Evolutionary conservation across 192 early-diverging fungal species (phyloP), one percentile per base, ranked within the genome.

Genomic region (Coemansia sp.): DNA sequence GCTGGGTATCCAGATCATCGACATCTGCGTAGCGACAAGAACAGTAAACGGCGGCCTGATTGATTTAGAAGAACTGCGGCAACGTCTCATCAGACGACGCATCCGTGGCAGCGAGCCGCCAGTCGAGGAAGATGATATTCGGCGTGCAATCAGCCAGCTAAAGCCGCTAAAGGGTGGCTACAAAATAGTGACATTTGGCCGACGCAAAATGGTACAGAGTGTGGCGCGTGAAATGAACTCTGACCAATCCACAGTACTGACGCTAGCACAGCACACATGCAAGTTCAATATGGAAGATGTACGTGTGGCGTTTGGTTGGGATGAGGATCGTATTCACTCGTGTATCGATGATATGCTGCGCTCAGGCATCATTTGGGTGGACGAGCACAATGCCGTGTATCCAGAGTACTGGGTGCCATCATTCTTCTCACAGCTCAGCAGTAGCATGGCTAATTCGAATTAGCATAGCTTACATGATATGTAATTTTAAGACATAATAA

Each of bases 101-200:
- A 83, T 66, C 9, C 39, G 38, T 14, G 65, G 50, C 18, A 60
- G 46, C 44, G 50, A 72, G 30, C 58, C 55, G 8, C n/a, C n/a
- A n/a, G 36, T 71, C 1, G 53, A 50, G 17, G 91, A 84, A 15
- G 95, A 98, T 55, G 95, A 98, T 58, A 87, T 98, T 17, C 53
- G 79, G 26, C 79, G 90, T 2, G 83, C 88, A 7, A 91, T 98
- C 38, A 92, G 92, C 41, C 86, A 84, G 20, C 65, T 98, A 2
- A 78, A 81, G 28, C 89, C 93, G n/a, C 78, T 98, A 18, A 90
- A 87, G 36, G 85, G 81, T 67, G 93, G 93, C n/a, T 97, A 92
- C 78, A 80, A 81, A 37, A 81, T 98, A 10, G 50, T 97, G 9
- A 71, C 62, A 23, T 82, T 97, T 63, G 95, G 95, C 15, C 60